Conservation (phyloP, 805 yeast species). For the Saccharomycopsis fibuligera region DNA sequence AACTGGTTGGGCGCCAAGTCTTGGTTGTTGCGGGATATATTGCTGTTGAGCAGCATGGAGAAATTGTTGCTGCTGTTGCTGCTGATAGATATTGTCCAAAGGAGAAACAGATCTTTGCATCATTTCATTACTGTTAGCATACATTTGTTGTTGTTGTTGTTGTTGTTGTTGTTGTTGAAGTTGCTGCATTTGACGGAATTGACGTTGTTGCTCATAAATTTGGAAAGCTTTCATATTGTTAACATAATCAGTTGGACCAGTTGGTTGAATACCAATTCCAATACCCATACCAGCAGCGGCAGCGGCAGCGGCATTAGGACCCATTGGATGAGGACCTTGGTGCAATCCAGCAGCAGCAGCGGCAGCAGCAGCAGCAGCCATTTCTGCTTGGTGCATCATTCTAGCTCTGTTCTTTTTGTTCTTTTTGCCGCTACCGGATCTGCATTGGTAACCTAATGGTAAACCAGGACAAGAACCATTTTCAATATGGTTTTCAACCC, state of each 20-base stretch:
- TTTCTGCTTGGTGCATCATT: not conserved
- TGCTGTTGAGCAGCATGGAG: slow-evolving; percentile 3
- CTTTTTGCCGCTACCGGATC: slow-evolving; percentile 31
- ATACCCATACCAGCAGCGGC: not conserved
- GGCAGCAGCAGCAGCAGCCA: not conserved
- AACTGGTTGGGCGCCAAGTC: slow-evolving; percentile 1
- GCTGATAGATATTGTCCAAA: slow-evolving; percentile 17
- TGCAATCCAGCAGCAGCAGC: not conserved
- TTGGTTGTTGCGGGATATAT: slow-evolving; percentile 16
- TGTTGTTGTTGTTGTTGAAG: slow-evolving; percentile 19
- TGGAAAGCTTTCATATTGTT: slow-evolving; percentile 18
- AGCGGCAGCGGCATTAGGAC: not conserved
- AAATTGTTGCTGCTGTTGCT: slow-evolving; percentile 3
- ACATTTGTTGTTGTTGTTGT: slow-evolving; percentile 12
- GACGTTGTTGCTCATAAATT: slow-evolving; percentile 16
- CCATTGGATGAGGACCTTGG: not conserved
- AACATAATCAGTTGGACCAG: slow-evolving; percentile 2
- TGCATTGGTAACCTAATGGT: slow-evolving; percentile 33
- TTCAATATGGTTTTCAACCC: slow-evolving; percentile 75
- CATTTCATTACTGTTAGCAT: slow-evolving; percentile 7
- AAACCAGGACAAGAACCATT: slow-evolving; percentile 56
- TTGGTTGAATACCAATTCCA: slow-evolving; percentile 8
- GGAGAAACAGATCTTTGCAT: slow-evolving; percentile 20
- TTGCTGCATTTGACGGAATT: slow-evolving; percentile 17
- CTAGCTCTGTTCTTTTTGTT: slow-evolving; percentile 27